Evolutionary conservation across 805 yeast species (phyloP).

Genomic region (Saccharomycopsis selenospora): DNA sequence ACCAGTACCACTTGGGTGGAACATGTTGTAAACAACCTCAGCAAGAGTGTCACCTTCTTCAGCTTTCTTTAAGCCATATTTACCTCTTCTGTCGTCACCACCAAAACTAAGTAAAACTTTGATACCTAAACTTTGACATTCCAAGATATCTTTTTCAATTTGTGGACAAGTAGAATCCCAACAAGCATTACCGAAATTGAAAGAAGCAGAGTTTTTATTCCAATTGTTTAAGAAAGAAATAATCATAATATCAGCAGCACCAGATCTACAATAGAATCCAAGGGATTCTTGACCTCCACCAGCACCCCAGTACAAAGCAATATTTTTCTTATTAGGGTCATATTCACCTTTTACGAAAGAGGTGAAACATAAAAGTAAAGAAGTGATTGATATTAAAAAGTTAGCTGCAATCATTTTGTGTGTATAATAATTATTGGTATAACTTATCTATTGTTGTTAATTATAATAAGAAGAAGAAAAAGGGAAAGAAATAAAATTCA

Average conservation of each 20-base stretch:
- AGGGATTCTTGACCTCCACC: slow-evolving; percentile 40
- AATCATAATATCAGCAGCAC: slow-evolving; percentile 41
- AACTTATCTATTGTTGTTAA: too few relatives aligned
- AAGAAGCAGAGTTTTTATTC: slow-evolving; percentile 23
- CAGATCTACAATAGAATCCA: slow-evolving; percentile 45
- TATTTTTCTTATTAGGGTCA: slow-evolving; percentile 31
- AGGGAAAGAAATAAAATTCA: too few relatives aligned
- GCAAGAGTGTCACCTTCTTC: slow-evolving; percentile 65
- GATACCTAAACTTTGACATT: slow-evolving; percentile 76
- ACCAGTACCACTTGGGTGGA: slow-evolving; percentile 45
- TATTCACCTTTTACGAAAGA: slow-evolving; percentile 6
- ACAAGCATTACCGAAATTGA: slow-evolving; percentile 42
- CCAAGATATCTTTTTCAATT: slow-evolving; percentile 58
- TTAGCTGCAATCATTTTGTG: not conserved
- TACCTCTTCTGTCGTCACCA: slow-evolving; percentile 54
- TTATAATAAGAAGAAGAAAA: too few relatives aligned
- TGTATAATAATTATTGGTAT: not conserved
- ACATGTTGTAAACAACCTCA: slow-evolving; percentile 50
- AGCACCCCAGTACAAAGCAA: slow-evolving; percentile 61
- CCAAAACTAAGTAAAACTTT: slow-evolving; percentile 66
- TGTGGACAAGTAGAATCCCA: slow-evolving; percentile 31
- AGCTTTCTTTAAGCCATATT: slow-evolving; percentile 83
- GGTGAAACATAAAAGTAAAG: not conserved
- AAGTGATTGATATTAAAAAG: not conserved
- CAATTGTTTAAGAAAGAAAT: slow-evolving; percentile 28